Conservation (phyloP, 768 basidiomycete genomes). For the Baorangia bicolor region DNA sequence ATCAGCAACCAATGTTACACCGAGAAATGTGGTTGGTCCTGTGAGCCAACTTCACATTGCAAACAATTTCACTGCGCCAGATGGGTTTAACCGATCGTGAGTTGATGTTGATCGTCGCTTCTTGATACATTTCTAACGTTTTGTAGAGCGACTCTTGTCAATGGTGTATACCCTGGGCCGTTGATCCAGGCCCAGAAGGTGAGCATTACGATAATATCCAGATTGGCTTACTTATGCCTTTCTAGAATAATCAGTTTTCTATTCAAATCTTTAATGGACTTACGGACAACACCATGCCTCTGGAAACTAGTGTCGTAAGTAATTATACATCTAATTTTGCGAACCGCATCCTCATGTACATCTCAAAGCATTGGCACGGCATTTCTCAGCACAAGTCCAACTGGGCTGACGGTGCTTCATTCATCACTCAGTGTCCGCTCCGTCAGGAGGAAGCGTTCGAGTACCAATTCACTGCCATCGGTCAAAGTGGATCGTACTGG, state of each 20-base stretch:
- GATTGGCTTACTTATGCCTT: background rate
- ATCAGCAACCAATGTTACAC: background rate
- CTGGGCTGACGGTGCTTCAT: constrained; percentile 37
- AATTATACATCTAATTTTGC: constrained; percentile 1
- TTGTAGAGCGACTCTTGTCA: constrained; percentile 42
- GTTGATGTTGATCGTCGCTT: background rate
- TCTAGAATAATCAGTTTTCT: constrained; percentile 37
- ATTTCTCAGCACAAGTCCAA: constrained; percentile 30
- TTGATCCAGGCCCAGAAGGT: constrained; percentile 42
- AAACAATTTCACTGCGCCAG: constrained; percentile 44
- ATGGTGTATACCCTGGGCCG: constrained; percentile 46
- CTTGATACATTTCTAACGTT: background rate
- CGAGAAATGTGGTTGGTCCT: constrained; percentile 17
- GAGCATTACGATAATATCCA: background rate
- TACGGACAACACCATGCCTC: constrained; percentile 45
- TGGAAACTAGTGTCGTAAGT: constrained; percentile 42
- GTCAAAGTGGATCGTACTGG: constrained; percentile 49
- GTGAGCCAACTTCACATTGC: constrained; percentile 31
- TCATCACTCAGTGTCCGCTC: constrained; percentile 46
- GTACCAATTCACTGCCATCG: constrained; percentile 33
- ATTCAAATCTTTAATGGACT: constrained; percentile 47
- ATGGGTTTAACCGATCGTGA: constrained; percentile 46
- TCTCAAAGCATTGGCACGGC: constrained; percentile 34
- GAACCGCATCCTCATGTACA: constrained; percentile 17
- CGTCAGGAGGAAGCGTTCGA: constrained; percentile 33